phyloP scores from a whole-genome alignment of 1,284 basidiomycete genomes.

The Tilletia caries region DNA sequence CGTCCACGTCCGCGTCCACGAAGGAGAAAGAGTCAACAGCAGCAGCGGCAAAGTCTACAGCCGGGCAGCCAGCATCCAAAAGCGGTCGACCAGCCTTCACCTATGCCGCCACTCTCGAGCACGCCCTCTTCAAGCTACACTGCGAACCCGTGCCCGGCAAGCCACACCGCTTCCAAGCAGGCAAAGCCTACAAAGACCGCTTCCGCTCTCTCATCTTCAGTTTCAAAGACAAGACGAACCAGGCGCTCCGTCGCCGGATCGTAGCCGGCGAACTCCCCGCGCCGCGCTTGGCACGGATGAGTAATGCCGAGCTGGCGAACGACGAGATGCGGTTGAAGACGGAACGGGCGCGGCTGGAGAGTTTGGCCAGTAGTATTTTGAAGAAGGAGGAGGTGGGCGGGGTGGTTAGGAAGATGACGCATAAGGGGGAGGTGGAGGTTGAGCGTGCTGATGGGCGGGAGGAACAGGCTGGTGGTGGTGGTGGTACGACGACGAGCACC shows the following conservation, averaged over 20 bases:
- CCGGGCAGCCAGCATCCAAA: neutral
- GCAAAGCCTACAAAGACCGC: conserved; percentile 41
- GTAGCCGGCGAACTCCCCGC: conserved; percentile 36
- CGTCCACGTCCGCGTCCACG: neutral
- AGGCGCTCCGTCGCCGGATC: conserved; percentile 42
- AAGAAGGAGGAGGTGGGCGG: conserved; percentile 33
- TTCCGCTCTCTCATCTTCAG: conserved; percentile 50
- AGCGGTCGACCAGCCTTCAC: conserved; percentile 11
- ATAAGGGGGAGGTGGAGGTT: conserved; percentile 53
- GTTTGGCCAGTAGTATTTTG: conserved; percentile 41
- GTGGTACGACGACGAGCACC: neutral
- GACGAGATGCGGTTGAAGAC: conserved; percentile 43
- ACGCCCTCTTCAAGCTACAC: conserved; percentile 31
- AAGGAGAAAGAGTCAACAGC: conserved; percentile 10
- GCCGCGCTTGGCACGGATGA: conserved; percentile 39
- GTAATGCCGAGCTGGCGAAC: conserved; percentile 49
- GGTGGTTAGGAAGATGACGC: conserved; percentile 51
- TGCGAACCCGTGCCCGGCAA: conserved; percentile 28
- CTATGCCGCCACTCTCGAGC: conserved; percentile 32
- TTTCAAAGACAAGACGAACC: conserved; percentile 49
- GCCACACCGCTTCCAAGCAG: neutral
- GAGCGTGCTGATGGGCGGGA: conserved; percentile 27
- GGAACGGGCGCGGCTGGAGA: conserved; percentile 45
- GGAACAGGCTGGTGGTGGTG: neutral
- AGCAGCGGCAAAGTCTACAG: neutral